Conservation (phyloP, 2,329 filamentous ascomycete species). For the Talaromyces sp. region DNA sequence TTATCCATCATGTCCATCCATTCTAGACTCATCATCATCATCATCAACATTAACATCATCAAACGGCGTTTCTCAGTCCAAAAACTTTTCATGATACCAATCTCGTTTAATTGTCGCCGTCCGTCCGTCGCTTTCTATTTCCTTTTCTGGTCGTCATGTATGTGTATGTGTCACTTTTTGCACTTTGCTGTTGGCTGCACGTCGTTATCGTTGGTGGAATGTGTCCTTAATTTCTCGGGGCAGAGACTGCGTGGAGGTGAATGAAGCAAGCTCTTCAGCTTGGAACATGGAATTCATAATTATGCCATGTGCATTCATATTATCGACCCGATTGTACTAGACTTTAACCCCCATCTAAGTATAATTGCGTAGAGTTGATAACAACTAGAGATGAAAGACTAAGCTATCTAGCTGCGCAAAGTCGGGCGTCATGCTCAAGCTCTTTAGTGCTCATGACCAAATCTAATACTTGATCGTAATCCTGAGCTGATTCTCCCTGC, state of each 20-base stretch:
- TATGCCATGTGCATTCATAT: not conserved
- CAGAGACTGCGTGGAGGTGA: not conserved
- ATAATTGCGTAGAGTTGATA: no score
- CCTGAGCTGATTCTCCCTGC: slow-evolving; percentile 38
- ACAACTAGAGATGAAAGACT: no score
- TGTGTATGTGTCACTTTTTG: not conserved
- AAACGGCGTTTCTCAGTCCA: not conserved
- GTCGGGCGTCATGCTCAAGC: no score
- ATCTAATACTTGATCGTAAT: slow-evolving; percentile 26
- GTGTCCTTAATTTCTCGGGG: not conserved
- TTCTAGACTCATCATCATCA: not conserved
- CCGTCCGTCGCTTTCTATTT: not conserved
- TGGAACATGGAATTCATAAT: not conserved
- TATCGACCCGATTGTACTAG: not conserved
- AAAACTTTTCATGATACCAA: slow-evolving; percentile 2
- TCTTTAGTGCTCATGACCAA: not conserved
- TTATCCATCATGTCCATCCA: not conserved
- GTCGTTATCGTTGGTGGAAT: not conserved
- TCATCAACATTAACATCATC: not conserved
- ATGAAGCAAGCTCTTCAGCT: not conserved
- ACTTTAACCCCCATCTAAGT: no score
- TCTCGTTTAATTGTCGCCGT: not conserved
- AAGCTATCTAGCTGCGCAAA: no score
- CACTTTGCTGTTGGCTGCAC: not conserved
- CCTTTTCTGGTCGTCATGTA: not conserved